Percentiles rank a stretch among this genome's conserved stretches.
Evolutionary conservation across 805 yeast species (phyloP).

Genomic region (Pichia deserticola): DNA sequence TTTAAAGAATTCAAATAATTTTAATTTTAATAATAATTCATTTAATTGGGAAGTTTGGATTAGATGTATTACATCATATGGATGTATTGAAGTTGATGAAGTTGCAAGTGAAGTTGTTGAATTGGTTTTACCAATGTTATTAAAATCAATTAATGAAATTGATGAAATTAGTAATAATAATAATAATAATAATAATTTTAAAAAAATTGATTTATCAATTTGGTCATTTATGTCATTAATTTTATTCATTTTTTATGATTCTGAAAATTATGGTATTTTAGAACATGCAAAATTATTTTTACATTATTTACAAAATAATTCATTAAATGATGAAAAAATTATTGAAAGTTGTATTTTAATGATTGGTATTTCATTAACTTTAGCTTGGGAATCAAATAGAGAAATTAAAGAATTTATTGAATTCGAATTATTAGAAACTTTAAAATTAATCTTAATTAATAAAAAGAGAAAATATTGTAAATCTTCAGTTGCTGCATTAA

Average conservation of each 20-base stretch:
- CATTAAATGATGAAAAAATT: slow-evolving; percentile 32
- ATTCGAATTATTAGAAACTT: slow-evolving; percentile 5
- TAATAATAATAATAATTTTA: background rate
- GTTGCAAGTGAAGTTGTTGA: slow-evolving; percentile 32
- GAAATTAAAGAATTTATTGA: slow-evolving; percentile 20
- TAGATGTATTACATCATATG: slow-evolving; percentile 35
- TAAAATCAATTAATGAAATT: slow-evolving; percentile 8
- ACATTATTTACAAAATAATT: slow-evolving; percentile 35
- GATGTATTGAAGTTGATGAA: slow-evolving; percentile 45
- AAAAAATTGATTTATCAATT: slow-evolving; percentile 4
- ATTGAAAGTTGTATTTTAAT: slow-evolving; percentile 41
- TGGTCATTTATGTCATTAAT: slow-evolving; percentile 23
- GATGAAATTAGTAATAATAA: background rate
- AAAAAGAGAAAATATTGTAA: slow-evolving; percentile 1
- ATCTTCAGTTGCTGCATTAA: slow-evolving; percentile 45
- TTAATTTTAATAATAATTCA: too few species aligned
- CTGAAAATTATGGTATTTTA: slow-evolving; percentile 44
- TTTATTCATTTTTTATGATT: slow-evolving; percentile 39
- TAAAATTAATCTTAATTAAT: slow-evolving; percentile 25
- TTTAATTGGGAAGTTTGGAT: slow-evolving; percentile 27
- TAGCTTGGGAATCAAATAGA: slow-evolving; percentile 33
- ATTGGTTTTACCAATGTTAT: slow-evolving; percentile 23
- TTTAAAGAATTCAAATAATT: background rate
- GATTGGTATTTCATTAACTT: slow-evolving; percentile 36
- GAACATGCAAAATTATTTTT: slow-evolving; percentile 36